phyloP scores from a whole-genome alignment of 2,329 filamentous ascomycete species.

The Calonectria ilicicola region DNA sequence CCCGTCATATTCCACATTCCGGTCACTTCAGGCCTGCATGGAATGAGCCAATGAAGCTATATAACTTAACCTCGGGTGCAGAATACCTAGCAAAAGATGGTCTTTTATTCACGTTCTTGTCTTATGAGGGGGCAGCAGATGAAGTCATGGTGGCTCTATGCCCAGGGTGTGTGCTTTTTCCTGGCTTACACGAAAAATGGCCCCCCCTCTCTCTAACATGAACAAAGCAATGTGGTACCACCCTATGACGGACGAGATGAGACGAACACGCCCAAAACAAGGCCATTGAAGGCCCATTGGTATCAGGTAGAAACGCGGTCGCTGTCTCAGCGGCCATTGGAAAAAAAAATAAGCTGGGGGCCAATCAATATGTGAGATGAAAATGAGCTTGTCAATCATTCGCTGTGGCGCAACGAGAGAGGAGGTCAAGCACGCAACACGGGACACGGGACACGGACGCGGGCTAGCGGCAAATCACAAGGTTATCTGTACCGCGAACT shows the following conservation, averaged over 20 bases:
- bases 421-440: neutral
- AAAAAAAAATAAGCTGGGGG: neutral
- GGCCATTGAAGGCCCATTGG: neutral
- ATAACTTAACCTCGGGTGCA: neutral
- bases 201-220: neutral
- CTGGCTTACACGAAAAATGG: constrained; percentile 2
- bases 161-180: neutral
- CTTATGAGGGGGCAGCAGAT: neutral
- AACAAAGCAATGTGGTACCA: neutral
- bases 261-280: neutral
- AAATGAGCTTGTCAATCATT: neutral
- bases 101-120: neutral
- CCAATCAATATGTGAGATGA: constrained; percentile 18
- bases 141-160: neutral
- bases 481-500: neutral
- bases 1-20: neutral
- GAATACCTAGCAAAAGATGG: neutral
- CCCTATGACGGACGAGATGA: neutral
- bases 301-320: constrained; percentile 18
- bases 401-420: neutral
- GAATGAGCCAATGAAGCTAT: neutral
- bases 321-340: neutral
- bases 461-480: neutral
- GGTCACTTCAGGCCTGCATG: neutral
- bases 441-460: neutral